Conservation (phyloP, 352 stramenopile genomes). For the Pythium pectinolyticum region DNA sequence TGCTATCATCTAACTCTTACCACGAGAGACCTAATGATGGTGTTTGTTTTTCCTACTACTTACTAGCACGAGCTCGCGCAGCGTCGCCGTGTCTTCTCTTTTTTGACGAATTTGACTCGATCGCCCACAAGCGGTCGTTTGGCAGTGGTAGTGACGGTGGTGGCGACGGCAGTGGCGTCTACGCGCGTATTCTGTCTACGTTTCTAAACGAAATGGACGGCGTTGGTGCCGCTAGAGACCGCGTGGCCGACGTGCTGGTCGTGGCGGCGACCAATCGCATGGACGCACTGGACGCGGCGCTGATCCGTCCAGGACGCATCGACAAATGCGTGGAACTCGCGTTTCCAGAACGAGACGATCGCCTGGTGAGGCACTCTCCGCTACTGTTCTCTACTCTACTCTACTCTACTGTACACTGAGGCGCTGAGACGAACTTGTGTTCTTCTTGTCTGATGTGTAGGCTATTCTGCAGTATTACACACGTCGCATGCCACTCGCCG, state of each 20-base stretch:
- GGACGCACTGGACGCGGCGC: conserved; percentile 65
- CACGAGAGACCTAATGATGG: too few relatives aligned
- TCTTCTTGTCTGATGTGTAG: conserved; percentile 26
- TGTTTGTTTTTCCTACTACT: background rate
- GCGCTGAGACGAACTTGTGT: background rate
- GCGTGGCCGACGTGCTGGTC: conserved; percentile 54
- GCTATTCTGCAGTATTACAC: conserved; percentile 72
- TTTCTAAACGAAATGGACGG: conserved; percentile 88
- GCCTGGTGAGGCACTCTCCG: too few relatives aligned
- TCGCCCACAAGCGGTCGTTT: conserved; percentile 75
- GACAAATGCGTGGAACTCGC: conserved; percentile 70
- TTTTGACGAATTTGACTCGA: conserved; percentile 87
- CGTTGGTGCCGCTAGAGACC: conserved; percentile 39
- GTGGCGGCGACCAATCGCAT: conserved; percentile 75
- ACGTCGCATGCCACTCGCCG: conserved; percentile 61
- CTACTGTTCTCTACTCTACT: too few relatives aligned
- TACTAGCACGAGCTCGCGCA: conserved; percentile 60
- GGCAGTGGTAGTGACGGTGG: conserved; percentile 36
- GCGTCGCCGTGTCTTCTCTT: conserved; percentile 80
- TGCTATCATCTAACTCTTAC: too few relatives aligned
- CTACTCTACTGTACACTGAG: too few relatives aligned
- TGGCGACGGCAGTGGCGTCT: conserved; percentile 50
- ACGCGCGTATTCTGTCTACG: conserved; percentile 78
- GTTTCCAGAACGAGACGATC: conserved; percentile 48
- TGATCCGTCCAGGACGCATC: conserved; percentile 77